A percentile compares a stretch with the other conserved stretches of the same genome.
phyloP scores from a whole-genome alignment of 345 rosid species.

The Zanthoxylum bungeanum region DNA sequence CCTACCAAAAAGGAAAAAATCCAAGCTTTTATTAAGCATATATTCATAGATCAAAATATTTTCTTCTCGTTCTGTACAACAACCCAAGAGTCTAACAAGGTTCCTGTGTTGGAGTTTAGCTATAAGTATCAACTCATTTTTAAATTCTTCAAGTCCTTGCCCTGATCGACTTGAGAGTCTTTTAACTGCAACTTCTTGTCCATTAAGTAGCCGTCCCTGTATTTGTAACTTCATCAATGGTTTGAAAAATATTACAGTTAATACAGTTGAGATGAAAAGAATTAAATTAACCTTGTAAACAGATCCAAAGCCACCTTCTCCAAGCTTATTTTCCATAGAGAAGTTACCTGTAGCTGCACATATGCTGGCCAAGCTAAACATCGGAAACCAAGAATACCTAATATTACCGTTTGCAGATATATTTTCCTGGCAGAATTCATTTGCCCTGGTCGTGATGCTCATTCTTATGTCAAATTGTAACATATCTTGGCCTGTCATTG shows the following conservation, averaged over 20 bases:
- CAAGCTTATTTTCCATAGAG: constrained; percentile 24
- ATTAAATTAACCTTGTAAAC: constrained; percentile 21
- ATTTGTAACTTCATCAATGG: not conserved
- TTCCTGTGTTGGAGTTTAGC: constrained; percentile 45
- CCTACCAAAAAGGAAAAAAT: constrained; percentile 32
- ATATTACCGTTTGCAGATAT: not conserved
- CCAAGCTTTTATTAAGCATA: constrained; percentile 33
- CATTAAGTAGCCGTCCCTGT: constrained; percentile 23
- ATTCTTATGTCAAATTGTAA: constrained; percentile 17
- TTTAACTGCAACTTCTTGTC: constrained; percentile 44
- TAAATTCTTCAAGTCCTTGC: constrained; percentile 37
- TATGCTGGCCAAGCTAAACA: not conserved
- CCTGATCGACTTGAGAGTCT: constrained; percentile 33
- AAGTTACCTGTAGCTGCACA: constrained; percentile 32
- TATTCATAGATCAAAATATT: constrained; percentile 32
- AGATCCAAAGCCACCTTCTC: constrained; percentile 42
- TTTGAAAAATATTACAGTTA: not conserved
- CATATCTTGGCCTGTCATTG: constrained; percentile 10
- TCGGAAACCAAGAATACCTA: constrained; percentile 7
- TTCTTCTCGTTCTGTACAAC: constrained; percentile 33
- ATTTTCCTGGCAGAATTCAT: not conserved
- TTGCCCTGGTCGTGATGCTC: not conserved
- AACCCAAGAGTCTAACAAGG: constrained; percentile 38
- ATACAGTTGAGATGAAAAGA: not conserved
- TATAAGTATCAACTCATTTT: constrained; percentile 29